phyloP scores from a whole-genome alignment of 148 eudicot genomes.

The Vaccinium macrocarpon region DNA sequence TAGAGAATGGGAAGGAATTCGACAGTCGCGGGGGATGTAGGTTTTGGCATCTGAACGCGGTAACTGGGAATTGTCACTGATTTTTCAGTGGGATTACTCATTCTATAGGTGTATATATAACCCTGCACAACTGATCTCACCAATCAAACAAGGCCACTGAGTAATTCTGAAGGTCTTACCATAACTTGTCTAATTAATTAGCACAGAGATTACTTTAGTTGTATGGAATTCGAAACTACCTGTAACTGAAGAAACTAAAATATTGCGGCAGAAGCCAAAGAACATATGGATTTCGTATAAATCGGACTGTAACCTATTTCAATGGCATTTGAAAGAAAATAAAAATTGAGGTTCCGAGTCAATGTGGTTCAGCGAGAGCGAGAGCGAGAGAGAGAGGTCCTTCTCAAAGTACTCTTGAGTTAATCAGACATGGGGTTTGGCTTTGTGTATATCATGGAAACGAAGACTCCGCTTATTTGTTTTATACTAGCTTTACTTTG shows the following conservation, averaged over 20 bases:
- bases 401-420: neutral
- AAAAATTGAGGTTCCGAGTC: neutral
- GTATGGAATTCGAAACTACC: neutral
- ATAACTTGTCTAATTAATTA: neutral
- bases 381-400: neutral
- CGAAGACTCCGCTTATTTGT: slow-evolving; percentile 4
- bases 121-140: neutral
- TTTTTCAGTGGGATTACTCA: neutral
- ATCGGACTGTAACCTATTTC: neutral
- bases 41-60: neutral
- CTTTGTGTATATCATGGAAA: neutral
- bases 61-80: neutral
- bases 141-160: neutral
- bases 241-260: neutral
- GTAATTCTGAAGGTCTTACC: neutral
- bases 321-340: neutral
- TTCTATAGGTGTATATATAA: neutral
- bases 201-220: neutral
- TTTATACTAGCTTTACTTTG: neutral
- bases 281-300: neutral
- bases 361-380: neutral
- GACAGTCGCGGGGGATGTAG: neutral
- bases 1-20: neutral
- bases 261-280: neutral
- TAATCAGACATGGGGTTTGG: neutral